phyloP scores from a whole-genome alignment of 176 grass and related monocot species.

The Eleusine coracana region DNA sequence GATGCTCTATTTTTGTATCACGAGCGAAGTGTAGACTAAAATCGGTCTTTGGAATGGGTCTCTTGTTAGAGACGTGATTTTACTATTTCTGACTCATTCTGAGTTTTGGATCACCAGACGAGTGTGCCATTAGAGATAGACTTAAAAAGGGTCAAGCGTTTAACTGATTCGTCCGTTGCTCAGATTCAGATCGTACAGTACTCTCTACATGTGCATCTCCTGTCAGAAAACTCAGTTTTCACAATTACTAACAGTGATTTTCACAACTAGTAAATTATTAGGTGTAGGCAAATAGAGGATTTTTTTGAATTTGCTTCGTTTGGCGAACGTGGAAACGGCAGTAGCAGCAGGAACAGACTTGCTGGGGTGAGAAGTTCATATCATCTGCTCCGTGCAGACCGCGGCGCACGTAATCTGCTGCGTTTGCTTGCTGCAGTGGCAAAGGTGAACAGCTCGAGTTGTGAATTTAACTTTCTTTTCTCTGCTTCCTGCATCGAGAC shows the following conservation, averaged over 20 bases:
- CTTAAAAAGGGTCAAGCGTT: constrained; percentile 13
- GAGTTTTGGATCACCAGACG: no score
- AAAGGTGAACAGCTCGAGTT: constrained; percentile 52
- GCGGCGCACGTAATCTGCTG: constrained; percentile 31
- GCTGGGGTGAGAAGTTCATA: background rate
- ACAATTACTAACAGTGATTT: no score
- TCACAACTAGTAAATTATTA: no score
- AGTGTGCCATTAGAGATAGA: no score
- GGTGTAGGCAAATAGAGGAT: no score
- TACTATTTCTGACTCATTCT: no score
- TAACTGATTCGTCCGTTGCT: background rate
- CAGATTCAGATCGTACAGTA: constrained; percentile 32
- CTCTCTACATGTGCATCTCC: constrained; percentile 23
- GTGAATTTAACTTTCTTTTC: background rate
- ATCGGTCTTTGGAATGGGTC: no score
- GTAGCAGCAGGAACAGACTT: background rate
- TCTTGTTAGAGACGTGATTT: no score
- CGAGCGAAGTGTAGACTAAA: no score
- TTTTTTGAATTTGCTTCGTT: background rate
- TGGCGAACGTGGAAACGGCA: background rate
- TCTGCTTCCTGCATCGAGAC: constrained; percentile 9
- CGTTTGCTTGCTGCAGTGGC: constrained; percentile 46
- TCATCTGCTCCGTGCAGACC: constrained; percentile 2
- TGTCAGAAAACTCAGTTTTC: constrained; percentile 5
- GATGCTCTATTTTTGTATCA: no score